Conservation (phyloP, 2,329 filamentous ascomycete species). For the Pseudocercospora macadamiae region DNA sequence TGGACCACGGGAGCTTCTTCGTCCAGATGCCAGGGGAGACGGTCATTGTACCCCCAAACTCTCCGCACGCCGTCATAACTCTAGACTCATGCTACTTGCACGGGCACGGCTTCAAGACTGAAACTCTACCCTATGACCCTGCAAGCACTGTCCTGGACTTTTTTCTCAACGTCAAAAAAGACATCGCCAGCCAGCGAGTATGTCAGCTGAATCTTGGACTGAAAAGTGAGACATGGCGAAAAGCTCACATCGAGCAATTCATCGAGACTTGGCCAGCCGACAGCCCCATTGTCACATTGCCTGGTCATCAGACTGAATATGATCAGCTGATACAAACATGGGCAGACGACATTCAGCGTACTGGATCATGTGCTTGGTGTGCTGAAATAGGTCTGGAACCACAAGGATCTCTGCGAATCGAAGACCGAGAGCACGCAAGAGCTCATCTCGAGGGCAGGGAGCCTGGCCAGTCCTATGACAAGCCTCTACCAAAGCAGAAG, state of each 20-base stretch:
- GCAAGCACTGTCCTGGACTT: neutral
- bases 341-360: too few relatives aligned
- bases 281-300: neutral
- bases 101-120: neutral
- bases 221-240: neutral
- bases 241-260: slow-evolving; percentile 3
- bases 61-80: slow-evolving; percentile 2
- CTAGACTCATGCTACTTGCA: slow-evolving; percentile 5
- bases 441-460: too few relatives aligned
- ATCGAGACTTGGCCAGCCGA: slow-evolving; percentile 7
- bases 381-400: too few relatives aligned
- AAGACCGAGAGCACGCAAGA: too few relatives aligned
- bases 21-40: slow-evolving; percentile 6
- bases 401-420: too few relatives aligned
- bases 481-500: too few relatives aligned
- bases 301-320: too few relatives aligned
- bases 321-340: too few relatives aligned
- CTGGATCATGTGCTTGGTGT: too few relatives aligned
- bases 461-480: too few relatives aligned
- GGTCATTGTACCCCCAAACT: slow-evolving; percentile 4
- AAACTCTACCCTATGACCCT: neutral
- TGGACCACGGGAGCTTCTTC: slow-evolving; percentile 5
- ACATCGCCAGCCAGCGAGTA: neutral
- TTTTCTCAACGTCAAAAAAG: too few relatives aligned
- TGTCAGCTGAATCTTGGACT: slow-evolving; percentile 1